These are phyloP conservation scores for Phoenix roebelenii DNA, from an alignment of 176 grass and related monocot species.

Conservation along the genomic window DNA sequence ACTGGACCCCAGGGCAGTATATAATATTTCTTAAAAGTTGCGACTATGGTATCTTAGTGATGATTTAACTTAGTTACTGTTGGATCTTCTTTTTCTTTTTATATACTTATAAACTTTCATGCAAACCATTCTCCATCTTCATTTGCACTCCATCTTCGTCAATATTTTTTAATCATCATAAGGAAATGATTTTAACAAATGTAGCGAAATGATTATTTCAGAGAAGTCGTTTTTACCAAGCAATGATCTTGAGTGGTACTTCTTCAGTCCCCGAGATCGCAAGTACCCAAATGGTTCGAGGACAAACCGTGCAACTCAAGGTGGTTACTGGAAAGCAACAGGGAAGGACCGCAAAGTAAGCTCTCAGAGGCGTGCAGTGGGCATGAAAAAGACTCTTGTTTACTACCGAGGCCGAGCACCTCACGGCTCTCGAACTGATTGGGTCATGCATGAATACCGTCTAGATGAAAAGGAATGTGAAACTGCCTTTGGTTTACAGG, in stretches of 20 bases:
- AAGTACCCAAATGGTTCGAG: slow-evolving; percentile 96
- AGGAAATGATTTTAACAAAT: too few relatives aligned
- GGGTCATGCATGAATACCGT: slow-evolving; percentile 76
- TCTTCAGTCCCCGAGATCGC: slow-evolving; percentile 95
- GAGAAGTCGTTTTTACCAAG: slow-evolving; percentile 55
- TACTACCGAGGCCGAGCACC: too few relatives aligned
- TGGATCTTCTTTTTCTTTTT: too few relatives aligned
- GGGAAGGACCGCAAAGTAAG: slow-evolving; percentile 87
- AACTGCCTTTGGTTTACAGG: slow-evolving; percentile 60
- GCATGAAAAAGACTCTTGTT: too few relatives aligned
- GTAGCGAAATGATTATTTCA: slow-evolving; percentile 6
- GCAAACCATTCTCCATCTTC: too few relatives aligned
- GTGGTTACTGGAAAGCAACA: slow-evolving; percentile 97
- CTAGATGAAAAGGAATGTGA: slow-evolving; percentile 56
- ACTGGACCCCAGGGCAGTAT: not conserved
- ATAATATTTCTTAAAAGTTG: not conserved
- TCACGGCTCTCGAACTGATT: slow-evolving; percentile 61
- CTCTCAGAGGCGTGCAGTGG: slow-evolving; percentile 45
- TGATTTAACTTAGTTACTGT: too few relatives aligned
- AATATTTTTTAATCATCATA: too few relatives aligned
- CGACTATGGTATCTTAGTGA: not conserved
- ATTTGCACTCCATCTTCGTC: too few relatives aligned
- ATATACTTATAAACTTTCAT: too few relatives aligned
- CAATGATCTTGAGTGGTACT: slow-evolving; percentile 86
- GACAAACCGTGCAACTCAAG: slow-evolving; percentile 90